Percentiles rank a stretch among this genome's conserved stretches.
Conservation (phyloP, 208 protist species). For the Sergeia podlipaevii region DNA sequence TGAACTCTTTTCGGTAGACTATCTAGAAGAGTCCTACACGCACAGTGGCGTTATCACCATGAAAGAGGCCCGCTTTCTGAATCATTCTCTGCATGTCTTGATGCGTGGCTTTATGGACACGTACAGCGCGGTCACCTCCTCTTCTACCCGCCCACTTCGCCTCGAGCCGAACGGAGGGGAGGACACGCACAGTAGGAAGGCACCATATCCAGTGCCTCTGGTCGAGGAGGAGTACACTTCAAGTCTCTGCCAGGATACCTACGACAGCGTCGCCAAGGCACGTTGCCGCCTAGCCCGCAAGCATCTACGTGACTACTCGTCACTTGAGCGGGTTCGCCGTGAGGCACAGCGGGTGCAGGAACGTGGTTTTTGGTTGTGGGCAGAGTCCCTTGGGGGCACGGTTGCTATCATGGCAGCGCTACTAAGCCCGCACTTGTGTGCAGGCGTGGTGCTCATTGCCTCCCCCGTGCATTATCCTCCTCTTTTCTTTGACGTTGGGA, state of each 20-base stretch:
- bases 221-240: slow-evolving; percentile 37
- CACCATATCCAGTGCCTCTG: slow-evolving; percentile 14
- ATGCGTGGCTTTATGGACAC: slow-evolving; percentile 35
- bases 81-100: slow-evolving; percentile 54
- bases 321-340: slow-evolving; percentile 30
- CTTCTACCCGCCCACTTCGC: slow-evolving; percentile 5
- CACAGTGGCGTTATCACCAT: slow-evolving; percentile 53
- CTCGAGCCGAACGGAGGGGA: slow-evolving; percentile 5
- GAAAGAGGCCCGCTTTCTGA: slow-evolving; percentile 68
- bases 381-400: slow-evolving; percentile 68
- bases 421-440: slow-evolving; percentile 50
- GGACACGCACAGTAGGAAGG: neutral
- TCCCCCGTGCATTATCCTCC: slow-evolving; percentile 63
- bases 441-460: slow-evolving; percentile 60
- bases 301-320: slow-evolving; percentile 36
- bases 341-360: slow-evolving; percentile 43
- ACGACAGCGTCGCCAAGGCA: neutral
- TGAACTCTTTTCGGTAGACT: slow-evolving; percentile 71
- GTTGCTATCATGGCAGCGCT: slow-evolving; percentile 47
- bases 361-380: slow-evolving; percentile 66
- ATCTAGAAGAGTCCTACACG: slow-evolving; percentile 60
- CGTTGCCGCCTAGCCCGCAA: slow-evolving; percentile 22
- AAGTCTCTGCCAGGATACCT: slow-evolving; percentile 23
- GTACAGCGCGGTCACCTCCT: slow-evolving; percentile 20
- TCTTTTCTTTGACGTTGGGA: slow-evolving; percentile 61